Evolutionary conservation across 2,329 filamentous ascomycete genomes (phyloP), one percentile per base, ranked within the genome.

Genomic region (Epichloe glyceriae): DNA sequence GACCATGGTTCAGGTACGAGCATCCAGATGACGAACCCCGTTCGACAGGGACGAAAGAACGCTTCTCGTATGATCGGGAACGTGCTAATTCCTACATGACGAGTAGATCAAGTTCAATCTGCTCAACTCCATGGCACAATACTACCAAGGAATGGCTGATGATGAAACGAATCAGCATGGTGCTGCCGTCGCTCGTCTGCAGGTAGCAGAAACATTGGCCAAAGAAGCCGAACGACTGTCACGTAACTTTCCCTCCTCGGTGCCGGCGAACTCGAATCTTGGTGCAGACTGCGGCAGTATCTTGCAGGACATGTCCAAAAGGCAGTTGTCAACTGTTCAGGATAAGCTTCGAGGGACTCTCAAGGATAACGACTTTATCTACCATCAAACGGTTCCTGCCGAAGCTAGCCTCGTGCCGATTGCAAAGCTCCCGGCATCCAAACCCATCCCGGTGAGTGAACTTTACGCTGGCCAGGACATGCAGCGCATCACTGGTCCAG

Each of bases 281-380:
- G 81, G 79, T 37, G 79, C 86, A 0, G 93, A 98, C 54, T 86
- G 87, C 3, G 86, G 87, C 0, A 61, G 75, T 0, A 75, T 82
- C 49, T 70, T 98, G 37, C 72, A 80, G n/a, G 89, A 95, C 35
- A 78, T 95, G 56, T 83, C 88, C 15, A 95, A 88, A 65, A 80
- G 89, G 54, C 91, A 97, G 60, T 69, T 86, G 30, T 75, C 85
- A 0, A 84, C 81, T 34, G 84, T 95, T 3, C 86, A 95, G 63
- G 86, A 91, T 54, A 90, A 86, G 64, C 72, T 95, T 20, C 73
- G 74, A 17, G 83, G 87, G 54, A 76, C 90, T 47, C 75, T 78
- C 58, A 95, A 95, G 61, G 93, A 98, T 66, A 98, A 98, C 58
- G 93, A 98, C 64, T 97, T 93, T 67, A 95, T 98, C 64, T 98